These are phyloP conservation scores for Nothomitra cinnamomea DNA, from an alignment of 2,329 filamentous ascomycete species.

Conservation along the genomic window DNA sequence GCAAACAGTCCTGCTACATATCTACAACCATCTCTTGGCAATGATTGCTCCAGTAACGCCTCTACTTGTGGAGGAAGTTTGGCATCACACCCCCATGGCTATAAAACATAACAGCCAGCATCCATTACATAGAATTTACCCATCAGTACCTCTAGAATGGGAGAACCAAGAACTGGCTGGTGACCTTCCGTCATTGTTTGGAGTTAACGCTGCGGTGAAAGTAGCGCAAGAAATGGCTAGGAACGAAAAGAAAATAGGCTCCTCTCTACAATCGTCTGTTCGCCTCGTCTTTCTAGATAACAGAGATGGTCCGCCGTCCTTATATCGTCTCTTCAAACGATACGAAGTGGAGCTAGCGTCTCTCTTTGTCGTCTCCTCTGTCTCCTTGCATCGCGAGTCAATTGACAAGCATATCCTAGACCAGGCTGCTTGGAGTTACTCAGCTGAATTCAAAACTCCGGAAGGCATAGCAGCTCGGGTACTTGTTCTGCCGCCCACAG, in stretches of 20 bases:
- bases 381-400: conserved; percentile 28
- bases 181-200: conserved; percentile 24
- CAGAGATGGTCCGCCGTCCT: conserved; percentile 12
- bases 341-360: conserved; percentile 37
- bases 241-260: conserved; percentile 54
- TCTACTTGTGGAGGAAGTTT: conserved; percentile 72
- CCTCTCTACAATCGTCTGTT: conserved; percentile 64
- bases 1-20: conserved; percentile 38
- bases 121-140: conserved; percentile 24
- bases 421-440: conserved; percentile 25
- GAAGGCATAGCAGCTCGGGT: conserved; percentile 19
- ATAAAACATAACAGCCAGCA: conserved; percentile 36
- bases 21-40: conserved; percentile 56
- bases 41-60: conserved; percentile 74
- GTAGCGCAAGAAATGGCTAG: conserved; percentile 57
- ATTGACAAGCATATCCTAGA: background rate
- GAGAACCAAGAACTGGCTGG: conserved; percentile 9
- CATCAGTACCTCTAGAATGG: conserved; percentile 8
- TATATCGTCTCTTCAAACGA: conserved; percentile 21
- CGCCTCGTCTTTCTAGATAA: conserved; percentile 30
- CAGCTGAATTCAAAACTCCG: conserved; percentile 23
- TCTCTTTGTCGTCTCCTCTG: conserved; percentile 54
- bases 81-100: conserved; percentile 54
- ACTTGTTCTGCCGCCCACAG: conserved; percentile 29
- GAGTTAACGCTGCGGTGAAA: conserved; percentile 52